These are phyloP conservation scores for Chlorella sp. DNA, from an alignment of 139 green algal genomes.

Conservation along the genomic window DNA sequence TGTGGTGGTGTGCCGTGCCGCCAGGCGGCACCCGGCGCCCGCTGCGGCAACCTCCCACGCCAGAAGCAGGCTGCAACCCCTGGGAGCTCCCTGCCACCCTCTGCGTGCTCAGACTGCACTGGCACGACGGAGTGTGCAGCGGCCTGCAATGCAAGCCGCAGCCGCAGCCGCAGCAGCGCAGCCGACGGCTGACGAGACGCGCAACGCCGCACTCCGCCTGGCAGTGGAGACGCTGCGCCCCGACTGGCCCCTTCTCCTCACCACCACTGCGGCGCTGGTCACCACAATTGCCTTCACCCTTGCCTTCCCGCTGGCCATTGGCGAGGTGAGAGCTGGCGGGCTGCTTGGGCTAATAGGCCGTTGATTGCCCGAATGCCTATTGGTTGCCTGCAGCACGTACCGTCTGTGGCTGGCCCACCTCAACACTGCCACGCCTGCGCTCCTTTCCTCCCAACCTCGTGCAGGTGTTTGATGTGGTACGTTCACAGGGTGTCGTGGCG, in stretches of 20 bases:
- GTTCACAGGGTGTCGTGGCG: conserved; percentile 1
- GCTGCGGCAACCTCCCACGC: background rate
- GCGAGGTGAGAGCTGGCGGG: background rate
- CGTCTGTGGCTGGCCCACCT: background rate
- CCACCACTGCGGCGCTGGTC: conserved; percentile 1
- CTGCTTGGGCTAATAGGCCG: background rate
- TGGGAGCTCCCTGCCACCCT: no score
- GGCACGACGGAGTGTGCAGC: background rate
- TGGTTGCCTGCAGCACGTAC: background rate
- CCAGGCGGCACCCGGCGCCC: background rate
- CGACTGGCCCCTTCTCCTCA: conserved; percentile 27
- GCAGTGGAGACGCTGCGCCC: conserved; percentile 30
- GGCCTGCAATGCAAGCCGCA: background rate
- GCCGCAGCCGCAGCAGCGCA: background rate
- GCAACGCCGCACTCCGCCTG: background rate
- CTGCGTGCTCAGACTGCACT: background rate
- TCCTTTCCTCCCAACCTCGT: background rate
- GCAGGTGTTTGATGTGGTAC: conserved; percentile 44
- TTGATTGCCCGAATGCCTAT: background rate
- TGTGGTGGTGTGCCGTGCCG: background rate
- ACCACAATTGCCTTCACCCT: conserved; percentile 28
- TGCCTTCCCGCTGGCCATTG: conserved; percentile 40
- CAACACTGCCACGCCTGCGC: background rate
- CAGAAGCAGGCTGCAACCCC: background rate
- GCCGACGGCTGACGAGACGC: background rate